phyloP scores from a whole-genome alignment of 768 basidiomycete species.

The Paxillus rubicundulus region DNA sequence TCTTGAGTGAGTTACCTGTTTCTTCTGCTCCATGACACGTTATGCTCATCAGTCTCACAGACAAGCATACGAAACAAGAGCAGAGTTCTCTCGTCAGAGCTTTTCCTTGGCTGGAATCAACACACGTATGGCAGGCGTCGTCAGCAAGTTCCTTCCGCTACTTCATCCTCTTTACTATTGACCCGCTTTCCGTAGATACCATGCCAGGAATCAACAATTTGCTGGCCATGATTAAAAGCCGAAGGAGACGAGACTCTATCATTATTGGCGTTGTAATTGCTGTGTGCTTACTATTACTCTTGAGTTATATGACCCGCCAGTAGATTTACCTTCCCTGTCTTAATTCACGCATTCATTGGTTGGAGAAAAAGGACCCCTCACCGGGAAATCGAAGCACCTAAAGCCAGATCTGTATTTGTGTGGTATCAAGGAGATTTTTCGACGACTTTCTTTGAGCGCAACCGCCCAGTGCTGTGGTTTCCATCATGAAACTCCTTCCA shows the following conservation, averaged over 20 bases:
- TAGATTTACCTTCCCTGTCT: conserved; percentile 1
- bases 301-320: conserved; percentile 46
- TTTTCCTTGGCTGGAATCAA: conserved; percentile 74
- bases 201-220: conserved; percentile 95
- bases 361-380: neutral
- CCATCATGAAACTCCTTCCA: conserved; percentile 62
- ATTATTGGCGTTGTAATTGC: conserved; percentile 89
- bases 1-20: conserved; percentile 59
- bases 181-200: conserved; percentile 48
- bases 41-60: conserved; percentile 38
- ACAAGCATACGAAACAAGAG: conserved; percentile 95
- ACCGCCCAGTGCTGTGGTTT: conserved; percentile 32
- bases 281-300: conserved; percentile 65
- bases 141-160: conserved; percentile 51
- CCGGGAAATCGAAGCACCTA: no score
- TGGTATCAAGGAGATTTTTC: neutral
- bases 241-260: conserved; percentile 84
- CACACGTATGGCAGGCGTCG: conserved; percentile 75
- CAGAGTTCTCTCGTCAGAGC: conserved; percentile 86
- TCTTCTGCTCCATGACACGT: neutral
- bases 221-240: conserved; percentile 87
- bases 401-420: neutral
- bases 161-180: neutral
- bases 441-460: neutral
- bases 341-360: neutral